These are phyloP conservation scores for Citrus unshiu DNA, from an alignment of 345 rosid genomes.

Conservation along the genomic window DNA sequence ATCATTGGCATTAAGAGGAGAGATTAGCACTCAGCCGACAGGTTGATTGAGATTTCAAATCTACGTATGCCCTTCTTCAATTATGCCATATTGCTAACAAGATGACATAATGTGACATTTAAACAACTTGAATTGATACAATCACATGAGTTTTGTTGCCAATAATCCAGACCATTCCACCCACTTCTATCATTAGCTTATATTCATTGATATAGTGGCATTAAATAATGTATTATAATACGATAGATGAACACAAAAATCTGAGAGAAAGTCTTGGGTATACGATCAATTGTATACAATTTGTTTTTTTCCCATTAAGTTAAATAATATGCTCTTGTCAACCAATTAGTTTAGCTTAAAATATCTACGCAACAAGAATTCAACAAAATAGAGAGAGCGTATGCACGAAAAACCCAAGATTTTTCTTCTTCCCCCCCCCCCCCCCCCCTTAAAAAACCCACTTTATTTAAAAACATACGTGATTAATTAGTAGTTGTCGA, in stretches of 20 bases:
- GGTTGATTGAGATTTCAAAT: constrained; percentile 2
- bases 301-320: too few species aligned
- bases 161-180: constrained; percentile 1
- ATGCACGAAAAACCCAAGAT: too few species aligned
- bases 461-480: too few species aligned
- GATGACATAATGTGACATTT: constrained; percentile 11
- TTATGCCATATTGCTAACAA: not conserved
- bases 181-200: not conserved
- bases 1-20: not conserved
- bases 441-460: not conserved
- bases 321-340: not conserved
- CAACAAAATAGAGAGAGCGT: not conserved
- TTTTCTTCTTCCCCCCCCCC: too few species aligned
- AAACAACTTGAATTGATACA: constrained; percentile 23
- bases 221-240: not conserved
- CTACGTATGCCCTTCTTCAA: not conserved
- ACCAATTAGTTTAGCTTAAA: too few species aligned
- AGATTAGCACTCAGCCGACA: constrained; percentile 2
- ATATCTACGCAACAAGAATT: too few species aligned
- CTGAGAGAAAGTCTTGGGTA: not conserved
- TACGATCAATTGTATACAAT: too few species aligned
- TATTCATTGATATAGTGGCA: not conserved
- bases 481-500: not conserved
- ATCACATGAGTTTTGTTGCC: constrained; percentile 8
- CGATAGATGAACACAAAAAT: not conserved